Evolutionary conservation across 2,329 filamentous ascomycete genomes (phyloP).

Genomic region (Colletotrichum lupini): DNA sequence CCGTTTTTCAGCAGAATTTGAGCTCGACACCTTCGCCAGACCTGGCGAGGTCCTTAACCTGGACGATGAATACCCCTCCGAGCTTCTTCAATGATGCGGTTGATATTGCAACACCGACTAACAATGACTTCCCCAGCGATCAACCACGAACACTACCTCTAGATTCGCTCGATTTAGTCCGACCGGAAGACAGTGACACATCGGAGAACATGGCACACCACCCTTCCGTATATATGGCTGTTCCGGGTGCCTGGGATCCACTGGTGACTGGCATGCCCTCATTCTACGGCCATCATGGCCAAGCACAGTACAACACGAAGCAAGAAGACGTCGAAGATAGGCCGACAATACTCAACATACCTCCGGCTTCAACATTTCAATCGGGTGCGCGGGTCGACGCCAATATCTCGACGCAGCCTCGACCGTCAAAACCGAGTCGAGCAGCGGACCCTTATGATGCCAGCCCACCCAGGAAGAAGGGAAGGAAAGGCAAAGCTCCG

Average conservation of each 20-base stretch:
- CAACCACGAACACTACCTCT: slow-evolving; percentile 22
- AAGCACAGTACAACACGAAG: slow-evolving; percentile 29
- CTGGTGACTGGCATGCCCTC: slow-evolving; percentile 8
- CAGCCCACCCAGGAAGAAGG: slow-evolving; percentile 41
- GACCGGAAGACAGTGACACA: slow-evolving; percentile 7
- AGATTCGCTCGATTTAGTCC: slow-evolving; percentile 6
- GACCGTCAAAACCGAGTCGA: slow-evolving; percentile 28
- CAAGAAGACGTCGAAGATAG: slow-evolving; percentile 18
- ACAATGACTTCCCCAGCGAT: slow-evolving; percentile 33
- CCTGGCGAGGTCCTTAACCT: not conserved
- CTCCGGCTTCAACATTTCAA: slow-evolving; percentile 6
- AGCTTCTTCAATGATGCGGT: slow-evolving; percentile 36
- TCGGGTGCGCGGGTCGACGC: slow-evolving; percentile 21
- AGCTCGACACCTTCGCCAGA: not conserved
- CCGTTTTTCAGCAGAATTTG: not conserved
- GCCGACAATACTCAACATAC: slow-evolving; percentile 8
- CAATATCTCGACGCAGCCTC: slow-evolving; percentile 10
- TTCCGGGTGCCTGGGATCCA: slow-evolving; percentile 24
- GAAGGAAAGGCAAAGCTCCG: slow-evolving; percentile 39
- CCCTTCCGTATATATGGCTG: slow-evolving; percentile 23
- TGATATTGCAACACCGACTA: slow-evolving; percentile 32
- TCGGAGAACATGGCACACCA: slow-evolving; percentile 13
- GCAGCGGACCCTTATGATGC: slow-evolving; percentile 35
- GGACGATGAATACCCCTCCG: slow-evolving; percentile 34
- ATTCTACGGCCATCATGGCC: slow-evolving; percentile 11